Percentiles rank a stretch among this genome's conserved stretches.
These are phyloP conservation scores for Plasmodium gonderi DNA, from an alignment of 169 alveolate species.

Conservation along the genomic window DNA sequence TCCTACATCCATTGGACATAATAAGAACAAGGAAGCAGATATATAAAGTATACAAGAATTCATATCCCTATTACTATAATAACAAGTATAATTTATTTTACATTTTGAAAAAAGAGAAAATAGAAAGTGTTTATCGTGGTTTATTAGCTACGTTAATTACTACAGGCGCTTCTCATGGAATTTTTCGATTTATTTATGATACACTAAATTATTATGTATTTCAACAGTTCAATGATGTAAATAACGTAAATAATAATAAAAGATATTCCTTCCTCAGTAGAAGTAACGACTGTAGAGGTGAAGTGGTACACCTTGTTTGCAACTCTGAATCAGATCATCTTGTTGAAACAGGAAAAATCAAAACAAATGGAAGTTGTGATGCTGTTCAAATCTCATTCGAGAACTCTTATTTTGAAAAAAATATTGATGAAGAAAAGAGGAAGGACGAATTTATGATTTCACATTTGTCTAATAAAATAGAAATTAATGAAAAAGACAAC, in stretches of 20 bases:
- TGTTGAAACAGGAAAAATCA: background rate
- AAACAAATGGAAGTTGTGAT: background rate
- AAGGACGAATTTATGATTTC: background rate
- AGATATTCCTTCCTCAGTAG: background rate
- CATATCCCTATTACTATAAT: slow-evolving; percentile 73
- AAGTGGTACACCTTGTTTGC: background rate
- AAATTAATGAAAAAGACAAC: slow-evolving; percentile 5
- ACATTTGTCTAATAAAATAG: background rate
- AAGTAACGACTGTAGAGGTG: background rate
- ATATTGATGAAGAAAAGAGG: background rate
- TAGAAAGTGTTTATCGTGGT: slow-evolving; percentile 73
- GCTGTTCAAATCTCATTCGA: background rate
- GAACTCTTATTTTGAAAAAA: background rate
- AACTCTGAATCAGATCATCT: background rate
- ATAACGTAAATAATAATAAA: background rate
- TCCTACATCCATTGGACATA: slow-evolving; percentile 59
- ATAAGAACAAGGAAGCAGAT: slow-evolving; percentile 72
- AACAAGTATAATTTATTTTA: slow-evolving; percentile 63
- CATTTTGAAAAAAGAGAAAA: slow-evolving; percentile 58
- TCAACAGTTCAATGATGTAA: slow-evolving; percentile 2
- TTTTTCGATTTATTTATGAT: slow-evolving; percentile 56
- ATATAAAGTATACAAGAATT: slow-evolving; percentile 65
- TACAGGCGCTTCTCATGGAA: slow-evolving; percentile 61
- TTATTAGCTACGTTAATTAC: slow-evolving; percentile 64
- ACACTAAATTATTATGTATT: slow-evolving; percentile 20